Evolutionary conservation across 306 rosid genomes (phyloP).

Genomic region (Acacia confusa): DNA sequence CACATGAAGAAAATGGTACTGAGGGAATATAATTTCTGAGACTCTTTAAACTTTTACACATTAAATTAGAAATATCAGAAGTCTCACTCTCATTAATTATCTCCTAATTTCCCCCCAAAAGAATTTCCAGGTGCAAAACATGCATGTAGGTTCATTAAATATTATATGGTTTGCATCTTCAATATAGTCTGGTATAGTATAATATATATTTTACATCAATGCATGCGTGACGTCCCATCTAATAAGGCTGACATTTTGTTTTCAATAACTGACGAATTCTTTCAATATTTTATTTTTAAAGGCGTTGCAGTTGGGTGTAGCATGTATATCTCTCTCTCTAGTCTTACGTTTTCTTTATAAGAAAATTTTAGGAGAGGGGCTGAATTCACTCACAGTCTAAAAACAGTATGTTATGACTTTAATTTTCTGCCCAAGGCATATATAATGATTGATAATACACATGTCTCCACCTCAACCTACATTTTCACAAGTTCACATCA

Average conservation of each 20-base stretch:
- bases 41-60: not conserved
- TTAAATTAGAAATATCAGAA: not conserved
- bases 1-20: not conserved
- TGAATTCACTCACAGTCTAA: too few species aligned
- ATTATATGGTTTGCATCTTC: not conserved
- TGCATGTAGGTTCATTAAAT: not conserved
- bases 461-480: too few species aligned
- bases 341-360: too few species aligned
- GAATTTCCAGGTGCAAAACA: not conserved
- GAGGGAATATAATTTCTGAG: not conserved
- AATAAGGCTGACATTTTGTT: not conserved
- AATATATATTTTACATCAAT: not conserved
- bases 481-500: too few species aligned
- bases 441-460: too few species aligned
- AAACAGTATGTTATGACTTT: too few species aligned
- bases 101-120: not conserved
- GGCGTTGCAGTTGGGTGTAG: not conserved
- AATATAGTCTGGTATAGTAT: not conserved
- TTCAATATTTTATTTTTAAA: not conserved
- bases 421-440: too few species aligned
- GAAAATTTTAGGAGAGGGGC: too few species aligned
- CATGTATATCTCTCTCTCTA: not conserved
- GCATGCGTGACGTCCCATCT: not conserved
- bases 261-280: not conserved
- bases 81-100: not conserved